Evolutionary conservation across 1,139 yeast species (phyloP), one percentile per base, ranked within the genome.

Genomic region (Sugiyamaella japonica): DNA sequence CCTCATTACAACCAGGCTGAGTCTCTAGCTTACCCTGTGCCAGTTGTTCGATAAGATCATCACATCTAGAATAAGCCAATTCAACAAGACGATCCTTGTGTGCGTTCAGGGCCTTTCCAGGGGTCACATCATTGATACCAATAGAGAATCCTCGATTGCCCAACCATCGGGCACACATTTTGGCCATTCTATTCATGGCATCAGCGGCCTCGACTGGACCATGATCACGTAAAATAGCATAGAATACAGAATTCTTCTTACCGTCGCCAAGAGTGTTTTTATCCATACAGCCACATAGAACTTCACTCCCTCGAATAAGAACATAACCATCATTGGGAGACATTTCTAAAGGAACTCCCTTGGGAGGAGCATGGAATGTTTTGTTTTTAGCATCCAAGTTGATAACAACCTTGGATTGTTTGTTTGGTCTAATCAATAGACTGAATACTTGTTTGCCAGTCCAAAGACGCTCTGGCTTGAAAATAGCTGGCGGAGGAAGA

Each of bases 181-280:
- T 95, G 23, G 99, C 97, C 98, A 95, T 91, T 70, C 99, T 79
- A 70, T 95, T 93, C 99, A 95, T 95, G 12, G 99, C 97, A 37
- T 75, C 76, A 1, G 97, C 97, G 1, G 99, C 99, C 65, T 88
- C 97, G 60, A 85, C 85, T 1, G 99, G 89, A 8, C 99, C 99
- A 70, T 86, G 91, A 70, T 95, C 99, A 72, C 99, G 79, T 57
- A 95, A 73, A 59, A 95, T 93, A 0, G 97, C 89, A 69, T 95
- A 95, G 68, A 95, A 95, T 0, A 95, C 96, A 2, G 98, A 90
- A 67, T 89, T 96, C 72, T 95, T 95, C 69, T 95, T 95, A 73
- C 99, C 99, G 71, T 95, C 99, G 65, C 99, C 99, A 10, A 95
- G 78, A 1, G 93, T 83, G 20, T 96, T 88, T 72, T 95, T 95